phyloP scores from a whole-genome alignment of 176 grass and related monocot genomes.

The Aegilops longissima region DNA sequence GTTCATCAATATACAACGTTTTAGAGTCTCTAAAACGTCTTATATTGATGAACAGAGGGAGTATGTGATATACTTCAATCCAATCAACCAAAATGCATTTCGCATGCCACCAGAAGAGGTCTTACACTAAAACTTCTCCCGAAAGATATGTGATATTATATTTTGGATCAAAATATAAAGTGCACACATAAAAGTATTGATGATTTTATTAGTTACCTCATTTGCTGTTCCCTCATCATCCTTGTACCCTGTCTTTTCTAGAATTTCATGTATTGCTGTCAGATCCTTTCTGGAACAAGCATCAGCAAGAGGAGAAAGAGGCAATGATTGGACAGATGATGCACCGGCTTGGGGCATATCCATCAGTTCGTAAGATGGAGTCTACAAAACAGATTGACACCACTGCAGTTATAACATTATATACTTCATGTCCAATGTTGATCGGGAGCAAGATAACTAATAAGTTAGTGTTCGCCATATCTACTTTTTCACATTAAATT shows the following conservation, averaged over 20 bases:
- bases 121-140: background rate
- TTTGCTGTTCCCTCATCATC: constrained; percentile 97
- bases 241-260: constrained; percentile 89
- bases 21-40: no score
- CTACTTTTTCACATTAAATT: background rate
- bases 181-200: background rate
- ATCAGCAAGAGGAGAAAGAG: constrained; percentile 90
- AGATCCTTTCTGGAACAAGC: constrained; percentile 97
- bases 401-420: constrained; percentile 8
- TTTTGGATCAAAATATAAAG: background rate
- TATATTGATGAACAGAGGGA: no score
- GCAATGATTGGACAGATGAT: constrained; percentile 62
- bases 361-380: constrained; percentile 86
- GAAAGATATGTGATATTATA: background rate
- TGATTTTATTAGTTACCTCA: constrained; percentile 60
- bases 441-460: background rate
- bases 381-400: constrained; percentile 54
- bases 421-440: background rate
- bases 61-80: no score
- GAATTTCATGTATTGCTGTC: constrained; percentile 96
- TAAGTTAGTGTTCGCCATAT: background rate
- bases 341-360: constrained; percentile 66
- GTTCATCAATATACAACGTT: no score
- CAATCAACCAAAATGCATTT: background rate
- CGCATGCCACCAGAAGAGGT: background rate